phyloP scores from a whole-genome alignment of 306 rosid species.

The Adenanthera pavonina region DNA sequence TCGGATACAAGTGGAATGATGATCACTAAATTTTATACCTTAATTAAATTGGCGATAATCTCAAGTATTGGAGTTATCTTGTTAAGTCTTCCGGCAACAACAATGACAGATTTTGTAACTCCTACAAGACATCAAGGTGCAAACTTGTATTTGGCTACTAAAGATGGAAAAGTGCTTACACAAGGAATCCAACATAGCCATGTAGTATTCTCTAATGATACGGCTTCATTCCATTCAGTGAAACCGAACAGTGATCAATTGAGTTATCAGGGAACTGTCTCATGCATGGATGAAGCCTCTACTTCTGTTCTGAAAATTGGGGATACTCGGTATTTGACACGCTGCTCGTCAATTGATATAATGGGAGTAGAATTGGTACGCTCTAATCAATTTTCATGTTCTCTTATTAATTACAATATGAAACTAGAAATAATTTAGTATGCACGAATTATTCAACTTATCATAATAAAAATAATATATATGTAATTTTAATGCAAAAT shows the following conservation, averaged over 20 bases:
- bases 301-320: conserved; percentile 47
- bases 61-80: conserved; percentile 45
- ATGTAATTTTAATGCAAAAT: too few relatives aligned
- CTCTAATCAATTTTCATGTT: conserved; percentile 31
- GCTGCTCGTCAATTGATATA: conserved; percentile 55
- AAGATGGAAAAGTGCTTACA: conserved; percentile 52
- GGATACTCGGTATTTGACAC: conserved; percentile 41
- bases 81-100: conserved; percentile 45
- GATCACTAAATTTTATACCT: conserved; percentile 40
- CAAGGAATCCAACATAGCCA: conserved; percentile 41
- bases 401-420: not conserved
- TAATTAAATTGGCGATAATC: conserved; percentile 47
- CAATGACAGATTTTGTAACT: conserved; percentile 38
- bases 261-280: conserved; percentile 31
- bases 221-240: conserved; percentile 40
- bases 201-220: conserved; percentile 42
- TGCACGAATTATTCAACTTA: too few relatives aligned
- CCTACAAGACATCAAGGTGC: conserved; percentile 34
- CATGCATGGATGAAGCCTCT: conserved; percentile 44
- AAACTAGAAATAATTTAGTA: too few relatives aligned
- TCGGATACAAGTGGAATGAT: conserved; percentile 50
- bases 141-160: conserved; percentile 47
- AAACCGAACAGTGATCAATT: conserved; percentile 35
- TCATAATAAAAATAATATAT: too few relatives aligned
- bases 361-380: conserved; percentile 63